Evolutionary conservation across 768 basidiomycete genomes (phyloP), one percentile per base, ranked within the genome.

Genomic region (Pseudohyphozyma bogoriensis): DNA sequence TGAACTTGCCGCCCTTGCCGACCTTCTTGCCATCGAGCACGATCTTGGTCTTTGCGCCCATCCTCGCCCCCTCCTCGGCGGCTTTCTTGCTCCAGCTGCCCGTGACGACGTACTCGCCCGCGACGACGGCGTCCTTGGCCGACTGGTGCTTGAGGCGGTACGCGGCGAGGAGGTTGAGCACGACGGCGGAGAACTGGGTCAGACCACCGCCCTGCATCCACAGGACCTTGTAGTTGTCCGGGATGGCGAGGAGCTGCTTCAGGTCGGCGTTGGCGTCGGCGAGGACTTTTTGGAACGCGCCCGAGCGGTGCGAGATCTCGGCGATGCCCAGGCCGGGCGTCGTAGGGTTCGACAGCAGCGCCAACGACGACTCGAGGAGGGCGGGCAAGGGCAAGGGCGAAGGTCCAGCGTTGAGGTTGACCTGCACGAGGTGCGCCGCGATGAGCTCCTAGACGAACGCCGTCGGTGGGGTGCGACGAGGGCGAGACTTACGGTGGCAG

Each of bases 201-300:
- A 87, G 84, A 18, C 89, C 95, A 33, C 95, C 95, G 45, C 95
- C 95, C 75, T 96, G 92, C 39, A 89, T 82, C 78, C 96, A 92
- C 37, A 99, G 80, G 69, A 99, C 80, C 51, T 80, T 77, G 76
- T 97, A 92, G 13, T 85, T 86, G 42, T 80, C 72, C 12, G 95
- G 93, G 36, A 99, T 83, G 20, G 79, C 75, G 60, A 97, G 84
- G 69, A 91, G 85, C 18, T 75, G 76, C 59, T 89, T 83, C 63
- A 90, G 82, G 70, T 82, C 81, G 39, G 76, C 72, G 74, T 85
- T 82, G 70, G 85, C 77, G 52, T 78, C 73, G 58, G 78, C 75
- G 65, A 92, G 73, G 74, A 85, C 85, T 26, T 79, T 77, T 55
- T 79, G 79, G 73, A 97, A 97, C 65, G 91, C 86, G 69, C 87